Evolutionary conservation across 192 early-diverging fungal species (phyloP).

Genomic region (Backusella psychrophila): DNA sequence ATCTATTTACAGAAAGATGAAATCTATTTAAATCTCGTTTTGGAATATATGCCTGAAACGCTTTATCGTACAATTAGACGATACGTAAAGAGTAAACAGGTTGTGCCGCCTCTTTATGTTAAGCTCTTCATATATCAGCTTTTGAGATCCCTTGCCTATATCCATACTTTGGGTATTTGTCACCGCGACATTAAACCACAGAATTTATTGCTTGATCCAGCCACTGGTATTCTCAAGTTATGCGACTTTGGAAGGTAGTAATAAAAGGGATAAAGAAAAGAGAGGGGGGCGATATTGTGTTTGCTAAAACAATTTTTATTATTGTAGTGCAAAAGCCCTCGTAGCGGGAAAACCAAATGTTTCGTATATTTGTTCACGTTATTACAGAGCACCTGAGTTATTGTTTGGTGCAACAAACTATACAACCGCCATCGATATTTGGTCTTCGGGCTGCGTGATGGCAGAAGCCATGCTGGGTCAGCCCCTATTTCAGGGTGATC

Average conservation of each 20-base stretch:
- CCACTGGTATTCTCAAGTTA: slow-evolving; percentile 89
- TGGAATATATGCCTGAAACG: slow-evolving; percentile 97
- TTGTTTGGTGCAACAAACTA: slow-evolving; percentile 97
- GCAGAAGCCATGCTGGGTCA: slow-evolving; percentile 92
- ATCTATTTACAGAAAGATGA: slow-evolving; percentile 73
- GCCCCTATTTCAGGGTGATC: slow-evolving; percentile 96
- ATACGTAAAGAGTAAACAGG: slow-evolving; percentile 87
- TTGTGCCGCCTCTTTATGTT: slow-evolving; percentile 89
- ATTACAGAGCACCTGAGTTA: slow-evolving; percentile 95
- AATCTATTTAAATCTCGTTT: slow-evolving; percentile 91
- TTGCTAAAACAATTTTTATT: slow-evolving; percentile 28
- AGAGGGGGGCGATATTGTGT: neutral
- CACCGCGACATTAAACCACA: slow-evolving; percentile 99
- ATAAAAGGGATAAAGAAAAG: neutral
- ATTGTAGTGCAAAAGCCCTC: slow-evolving; percentile 87
- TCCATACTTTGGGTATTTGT: slow-evolving; percentile 97
- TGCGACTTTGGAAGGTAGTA: slow-evolving; percentile 86
- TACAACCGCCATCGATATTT: slow-evolving; percentile 86
- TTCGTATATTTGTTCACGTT: slow-evolving; percentile 96
- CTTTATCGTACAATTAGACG: slow-evolving; percentile 91
- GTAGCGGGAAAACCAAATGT: slow-evolving; percentile 98
- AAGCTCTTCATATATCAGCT: slow-evolving; percentile 99
- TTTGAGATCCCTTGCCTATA: slow-evolving; percentile 95
- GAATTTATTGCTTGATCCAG: slow-evolving; percentile 91
- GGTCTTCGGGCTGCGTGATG: slow-evolving; percentile 97